Conservation (phyloP, 2,329 filamentous ascomycete genomes). For the Corniculantispora saksenae region DNA sequence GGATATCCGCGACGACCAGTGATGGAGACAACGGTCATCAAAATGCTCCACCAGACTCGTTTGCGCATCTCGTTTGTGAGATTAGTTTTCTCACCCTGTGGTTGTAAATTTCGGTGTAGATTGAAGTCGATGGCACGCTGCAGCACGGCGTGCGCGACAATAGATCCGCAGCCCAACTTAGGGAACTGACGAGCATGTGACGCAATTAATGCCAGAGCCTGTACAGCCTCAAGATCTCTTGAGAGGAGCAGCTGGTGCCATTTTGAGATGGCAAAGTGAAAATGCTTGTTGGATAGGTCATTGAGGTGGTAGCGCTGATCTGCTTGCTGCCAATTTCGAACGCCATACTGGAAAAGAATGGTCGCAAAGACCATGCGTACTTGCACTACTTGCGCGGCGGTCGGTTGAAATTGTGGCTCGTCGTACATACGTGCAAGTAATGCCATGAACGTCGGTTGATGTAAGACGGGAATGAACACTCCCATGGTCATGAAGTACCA, state of each 20-base stretch:
- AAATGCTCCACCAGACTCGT: constrained; percentile 73
- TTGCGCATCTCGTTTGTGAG: constrained; percentile 76
- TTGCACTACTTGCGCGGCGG: constrained; percentile 65
- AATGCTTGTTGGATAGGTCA: constrained; percentile 72
- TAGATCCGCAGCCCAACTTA: constrained; percentile 74
- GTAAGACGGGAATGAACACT: constrained; percentile 73
- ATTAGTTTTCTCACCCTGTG: constrained; percentile 46
- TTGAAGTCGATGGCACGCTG: constrained; percentile 73
- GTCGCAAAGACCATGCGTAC: constrained; percentile 79
- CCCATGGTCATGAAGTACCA: constrained; percentile 76
- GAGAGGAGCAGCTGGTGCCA: constrained; percentile 65
- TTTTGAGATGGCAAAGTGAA: constrained; percentile 72
- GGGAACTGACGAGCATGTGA: constrained; percentile 75
- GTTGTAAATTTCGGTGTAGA: constrained; percentile 69
- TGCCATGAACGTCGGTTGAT: constrained; percentile 71
- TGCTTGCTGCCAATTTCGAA: constrained; percentile 62
- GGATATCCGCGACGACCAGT: constrained; percentile 76
- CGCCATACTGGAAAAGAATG: constrained; percentile 76
- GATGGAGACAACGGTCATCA: constrained; percentile 67
- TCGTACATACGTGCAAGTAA: constrained; percentile 69
- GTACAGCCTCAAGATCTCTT: constrained; percentile 65
- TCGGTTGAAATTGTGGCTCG: constrained; percentile 63
- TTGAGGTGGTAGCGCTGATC: constrained; percentile 58
- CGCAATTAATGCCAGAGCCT: constrained; percentile 72
- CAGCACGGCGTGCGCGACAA: constrained; percentile 65